Conservation (phyloP, 345 rosid genomes). For the Clausena lansium region DNA sequence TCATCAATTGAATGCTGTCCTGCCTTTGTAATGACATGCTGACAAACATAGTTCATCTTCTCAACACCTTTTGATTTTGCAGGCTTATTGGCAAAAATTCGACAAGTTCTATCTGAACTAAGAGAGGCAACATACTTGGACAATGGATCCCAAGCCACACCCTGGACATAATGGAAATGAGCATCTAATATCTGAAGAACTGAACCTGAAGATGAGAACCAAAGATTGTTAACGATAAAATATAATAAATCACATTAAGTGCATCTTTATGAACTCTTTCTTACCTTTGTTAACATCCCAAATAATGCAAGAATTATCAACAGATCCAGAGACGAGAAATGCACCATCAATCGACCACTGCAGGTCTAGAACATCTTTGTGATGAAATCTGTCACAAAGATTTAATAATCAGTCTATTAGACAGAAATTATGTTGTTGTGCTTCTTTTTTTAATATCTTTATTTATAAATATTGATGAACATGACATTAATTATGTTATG, state of each 20-base stretch:
- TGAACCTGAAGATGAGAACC: conserved; percentile 53
- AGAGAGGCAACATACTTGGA: conserved; percentile 78
- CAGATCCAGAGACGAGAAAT: conserved; percentile 89
- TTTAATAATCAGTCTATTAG: neutral
- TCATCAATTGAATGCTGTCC: conserved; percentile 61
- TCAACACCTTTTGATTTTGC: conserved; percentile 62
- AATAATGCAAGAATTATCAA: conserved; percentile 93
- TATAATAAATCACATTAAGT: neutral
- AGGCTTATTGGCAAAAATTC: conserved; percentile 73
- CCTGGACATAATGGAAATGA: conserved; percentile 96
- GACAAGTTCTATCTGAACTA: conserved; percentile 96
- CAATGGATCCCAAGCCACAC: conserved; percentile 98
- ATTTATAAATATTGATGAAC: neutral
- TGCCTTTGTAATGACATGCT: conserved; percentile 73
- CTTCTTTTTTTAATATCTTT: neutral
- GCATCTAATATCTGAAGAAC: conserved; percentile 86
- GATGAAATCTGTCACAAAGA: conserved; percentile 67
- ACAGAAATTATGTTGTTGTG: neutral
- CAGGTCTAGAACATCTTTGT: conserved; percentile 87
- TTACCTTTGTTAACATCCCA: conserved; percentile 95
- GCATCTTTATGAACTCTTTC: conserved; percentile 9
- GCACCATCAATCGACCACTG: conserved; percentile 84
- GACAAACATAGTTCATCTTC: conserved; percentile 68
- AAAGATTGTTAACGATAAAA: conserved; percentile 1
- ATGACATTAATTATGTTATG: neutral